These are phyloP conservation scores for Peniophora sp. DNA, from an alignment of 1,284 basidiomycete species.

Conservation along the genomic window DNA sequence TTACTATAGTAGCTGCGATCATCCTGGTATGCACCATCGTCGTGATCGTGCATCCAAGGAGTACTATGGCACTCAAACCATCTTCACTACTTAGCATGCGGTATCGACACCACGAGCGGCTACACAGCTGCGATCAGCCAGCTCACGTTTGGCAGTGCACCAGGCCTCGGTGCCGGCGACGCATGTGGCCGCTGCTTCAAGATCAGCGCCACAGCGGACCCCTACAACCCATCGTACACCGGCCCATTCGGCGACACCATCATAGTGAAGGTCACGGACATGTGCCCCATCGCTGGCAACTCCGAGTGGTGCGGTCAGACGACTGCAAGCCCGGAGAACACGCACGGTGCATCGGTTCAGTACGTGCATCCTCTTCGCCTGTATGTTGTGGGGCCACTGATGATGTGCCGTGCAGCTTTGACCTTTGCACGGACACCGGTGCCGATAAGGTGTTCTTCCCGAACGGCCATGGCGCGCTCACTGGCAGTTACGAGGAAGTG, in stretches of 20 bases:
- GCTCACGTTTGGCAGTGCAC: slow-evolving; percentile 42
- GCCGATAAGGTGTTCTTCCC: slow-evolving; percentile 48
- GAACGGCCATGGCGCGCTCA: slow-evolving; percentile 41
- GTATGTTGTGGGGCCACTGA: too few species aligned
- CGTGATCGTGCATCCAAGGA: too few species aligned
- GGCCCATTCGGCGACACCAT: slow-evolving; percentile 44
- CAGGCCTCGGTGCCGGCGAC: slow-evolving; percentile 45
- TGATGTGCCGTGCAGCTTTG: slow-evolving; percentile 36
- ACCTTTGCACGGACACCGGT: slow-evolving; percentile 53
- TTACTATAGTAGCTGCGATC: slow-evolving; percentile 40
- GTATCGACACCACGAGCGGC: slow-evolving; percentile 33
- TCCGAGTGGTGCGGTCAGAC: slow-evolving; percentile 50
- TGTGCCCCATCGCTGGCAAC: slow-evolving; percentile 42
- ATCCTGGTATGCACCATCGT: slow-evolving; percentile 26
- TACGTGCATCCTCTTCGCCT: slow-evolving; percentile 23
- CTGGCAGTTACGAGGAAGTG: slow-evolving; percentile 45
- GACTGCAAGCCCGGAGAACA: slow-evolving; percentile 31
- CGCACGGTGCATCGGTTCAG: slow-evolving; percentile 39
- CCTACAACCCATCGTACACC: slow-evolving; percentile 39
- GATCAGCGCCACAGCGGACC: slow-evolving; percentile 40
- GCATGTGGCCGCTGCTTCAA: slow-evolving; percentile 54
- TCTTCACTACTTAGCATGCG: slow-evolving; percentile 34
- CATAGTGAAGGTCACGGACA: slow-evolving; percentile 49
- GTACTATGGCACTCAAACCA: not conserved
- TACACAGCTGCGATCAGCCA: slow-evolving; percentile 53